Conservation (phyloP, 1,284 basidiomycete species). For the Leccinum laetum region DNA sequence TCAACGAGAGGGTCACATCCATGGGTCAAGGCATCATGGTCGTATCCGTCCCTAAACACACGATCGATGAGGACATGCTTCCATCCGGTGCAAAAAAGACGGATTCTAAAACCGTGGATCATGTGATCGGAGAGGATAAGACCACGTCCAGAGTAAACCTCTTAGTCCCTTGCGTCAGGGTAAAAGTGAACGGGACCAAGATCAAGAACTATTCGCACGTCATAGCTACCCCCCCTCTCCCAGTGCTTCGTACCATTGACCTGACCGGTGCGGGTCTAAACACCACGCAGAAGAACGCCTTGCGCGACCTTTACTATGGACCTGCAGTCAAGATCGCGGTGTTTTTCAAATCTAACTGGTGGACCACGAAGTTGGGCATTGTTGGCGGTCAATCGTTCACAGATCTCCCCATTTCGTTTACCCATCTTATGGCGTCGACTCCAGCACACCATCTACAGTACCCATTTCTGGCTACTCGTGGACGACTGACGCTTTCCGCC, state of each 20-base stretch:
- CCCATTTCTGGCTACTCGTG: constrained; percentile 18
- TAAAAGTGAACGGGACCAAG: constrained; percentile 1
- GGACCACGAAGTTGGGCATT: constrained; percentile 28
- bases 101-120: background rate
- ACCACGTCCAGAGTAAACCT: background rate
- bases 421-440: constrained; percentile 36
- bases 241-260: constrained; percentile 18
- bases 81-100: background rate
- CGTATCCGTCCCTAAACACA: background rate
- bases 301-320: constrained; percentile 15
- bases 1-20: constrained; percentile 10
- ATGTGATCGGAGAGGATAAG: background rate
- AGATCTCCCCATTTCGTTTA: constrained; percentile 37
- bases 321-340: constrained; percentile 33
- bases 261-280: constrained; percentile 11
- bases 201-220: constrained; percentile 14
- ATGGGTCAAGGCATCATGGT: constrained; percentile 7
- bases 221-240: constrained; percentile 18
- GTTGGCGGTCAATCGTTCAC: constrained; percentile 37
- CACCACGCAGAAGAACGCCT: constrained; percentile 13
- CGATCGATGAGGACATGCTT: background rate
- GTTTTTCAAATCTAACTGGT: constrained; percentile 38
- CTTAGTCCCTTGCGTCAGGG: constrained; percentile 2
- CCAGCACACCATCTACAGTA: constrained; percentile 16
- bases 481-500: constrained; percentile 14